Conservation (phyloP, 2,329 filamentous ascomycete species). For the Colletotrichum sojae region DNA sequence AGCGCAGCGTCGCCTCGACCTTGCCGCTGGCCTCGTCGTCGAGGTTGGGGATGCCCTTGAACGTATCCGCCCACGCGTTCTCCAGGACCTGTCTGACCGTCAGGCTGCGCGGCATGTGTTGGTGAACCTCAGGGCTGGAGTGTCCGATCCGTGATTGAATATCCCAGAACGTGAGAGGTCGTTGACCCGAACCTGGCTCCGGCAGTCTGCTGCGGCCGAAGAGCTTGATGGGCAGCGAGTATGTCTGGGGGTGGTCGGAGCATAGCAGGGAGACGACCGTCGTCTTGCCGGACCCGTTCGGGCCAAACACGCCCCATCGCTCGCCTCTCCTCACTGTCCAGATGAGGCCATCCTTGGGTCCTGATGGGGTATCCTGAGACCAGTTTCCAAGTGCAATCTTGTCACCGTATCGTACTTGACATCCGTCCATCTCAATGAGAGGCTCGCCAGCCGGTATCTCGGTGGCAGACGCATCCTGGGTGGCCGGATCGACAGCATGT, state of each 20-base stretch:
- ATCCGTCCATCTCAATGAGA: conserved; percentile 89
- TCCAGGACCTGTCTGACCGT: conserved; percentile 82
- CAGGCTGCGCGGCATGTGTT: conserved; percentile 87
- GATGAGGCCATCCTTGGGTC: conserved; percentile 74
- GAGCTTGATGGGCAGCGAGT: conserved; percentile 87
- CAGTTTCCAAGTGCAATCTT: conserved; percentile 87
- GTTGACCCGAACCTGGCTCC: conserved; percentile 73
- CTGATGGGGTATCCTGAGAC: conserved; percentile 70
- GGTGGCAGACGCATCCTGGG: conserved; percentile 11
- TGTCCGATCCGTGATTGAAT: conserved; percentile 92
- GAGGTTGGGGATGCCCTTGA: conserved; percentile 78
- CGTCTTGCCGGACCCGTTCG: conserved; percentile 96
- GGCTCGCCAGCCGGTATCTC: conserved; percentile 68
- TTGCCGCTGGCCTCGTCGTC: conserved; percentile 67
- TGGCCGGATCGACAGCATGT: conserved; percentile 18
- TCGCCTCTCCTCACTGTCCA: conserved; percentile 89
- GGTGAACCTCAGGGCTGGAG: conserved; percentile 93
- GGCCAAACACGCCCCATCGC: conserved; percentile 92
- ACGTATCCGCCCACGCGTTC: conserved; percentile 92
- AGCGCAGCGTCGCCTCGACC: conserved; percentile 79
- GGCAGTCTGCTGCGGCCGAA: conserved; percentile 89
- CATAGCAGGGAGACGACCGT: conserved; percentile 93
- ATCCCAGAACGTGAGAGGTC: conserved; percentile 91
- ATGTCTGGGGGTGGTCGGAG: conserved; percentile 95
- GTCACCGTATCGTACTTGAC: conserved; percentile 83